Conservation (phyloP, 1,284 basidiomycete species). For the Ganoderma sp. region DNA sequence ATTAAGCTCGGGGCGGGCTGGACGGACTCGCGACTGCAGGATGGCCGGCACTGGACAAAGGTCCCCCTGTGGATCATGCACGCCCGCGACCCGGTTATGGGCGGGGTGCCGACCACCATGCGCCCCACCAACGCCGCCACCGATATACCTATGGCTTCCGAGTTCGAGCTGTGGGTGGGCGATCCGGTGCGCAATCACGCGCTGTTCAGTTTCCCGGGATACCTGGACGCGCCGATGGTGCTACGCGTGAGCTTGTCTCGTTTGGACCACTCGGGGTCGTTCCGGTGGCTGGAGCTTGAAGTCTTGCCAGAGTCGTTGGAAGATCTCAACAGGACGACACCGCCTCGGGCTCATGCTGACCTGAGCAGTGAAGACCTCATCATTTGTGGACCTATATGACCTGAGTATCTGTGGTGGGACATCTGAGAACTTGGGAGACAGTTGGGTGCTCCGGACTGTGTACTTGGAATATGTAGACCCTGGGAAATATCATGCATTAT, state of each 20-base stretch:
- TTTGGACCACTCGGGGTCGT: not conserved
- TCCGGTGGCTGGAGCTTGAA: not conserved
- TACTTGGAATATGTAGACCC: too few relatives aligned
- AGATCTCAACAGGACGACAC: not conserved
- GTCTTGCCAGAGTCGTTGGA: not conserved
- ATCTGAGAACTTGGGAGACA: too few relatives aligned
- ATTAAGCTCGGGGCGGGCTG: not conserved
- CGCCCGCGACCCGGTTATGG: not conserved
- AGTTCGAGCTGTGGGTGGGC: not conserved
- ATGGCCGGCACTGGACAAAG: not conserved
- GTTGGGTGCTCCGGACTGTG: too few relatives aligned
- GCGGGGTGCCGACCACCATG: not conserved
- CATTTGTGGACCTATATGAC: not conserved
- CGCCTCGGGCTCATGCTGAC: not conserved
- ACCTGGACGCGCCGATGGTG: not conserved
- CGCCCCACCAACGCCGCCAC: not conserved
- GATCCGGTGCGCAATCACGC: not conserved
- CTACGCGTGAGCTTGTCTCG: not conserved
- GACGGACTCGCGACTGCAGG: not conserved
- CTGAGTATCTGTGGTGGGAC: too few relatives aligned
- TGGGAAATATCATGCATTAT: too few relatives aligned
- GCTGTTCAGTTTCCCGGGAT: not conserved
- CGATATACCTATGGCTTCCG: not conserved
- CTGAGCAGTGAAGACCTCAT: not conserved
- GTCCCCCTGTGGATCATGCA: not conserved